Evolutionary conservation across 139 green algal species (phyloP).

Genomic region (Micractinium sp.): DNA sequence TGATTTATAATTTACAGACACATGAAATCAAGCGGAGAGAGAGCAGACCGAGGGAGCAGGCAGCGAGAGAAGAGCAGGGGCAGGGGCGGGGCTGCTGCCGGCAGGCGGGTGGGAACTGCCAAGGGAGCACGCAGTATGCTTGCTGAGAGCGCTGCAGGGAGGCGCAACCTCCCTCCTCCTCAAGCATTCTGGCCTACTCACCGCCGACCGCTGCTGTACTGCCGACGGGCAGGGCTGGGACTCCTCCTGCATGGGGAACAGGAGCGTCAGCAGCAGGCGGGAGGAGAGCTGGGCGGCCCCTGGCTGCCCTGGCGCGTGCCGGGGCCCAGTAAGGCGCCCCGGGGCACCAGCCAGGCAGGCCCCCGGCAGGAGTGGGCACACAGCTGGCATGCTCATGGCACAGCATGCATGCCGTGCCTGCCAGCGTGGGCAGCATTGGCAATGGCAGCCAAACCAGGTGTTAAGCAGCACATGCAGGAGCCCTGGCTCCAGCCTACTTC

Average conservation of each 20-base stretch:
- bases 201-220: not conserved
- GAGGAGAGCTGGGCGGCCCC: not conserved
- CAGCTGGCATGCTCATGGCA: not conserved
- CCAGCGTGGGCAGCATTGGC: not conserved
- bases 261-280: not conserved
- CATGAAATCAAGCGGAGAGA: not conserved
- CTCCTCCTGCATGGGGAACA: conserved; percentile 1
- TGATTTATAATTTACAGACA: too few species aligned
- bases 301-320: too few species aligned
- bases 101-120: not conserved
- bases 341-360: too few species aligned
- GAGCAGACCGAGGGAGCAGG: not conserved
- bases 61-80: not conserved
- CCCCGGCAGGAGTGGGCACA: not conserved
- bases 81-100: too few species aligned
- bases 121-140: not conserved
- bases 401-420: not conserved
- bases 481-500: too few species aligned
- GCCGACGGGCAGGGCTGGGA: not conserved
- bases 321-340: too few species aligned
- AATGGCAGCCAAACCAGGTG: not conserved
- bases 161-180: not conserved
- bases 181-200: not conserved
- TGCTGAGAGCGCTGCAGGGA: not conserved
- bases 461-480: not conserved